A percentile compares a stretch with the other conserved stretches of the same genome.
Conservation (phyloP, 371 early-diverging fungal genomes). For the Circinella umbellata region DNA sequence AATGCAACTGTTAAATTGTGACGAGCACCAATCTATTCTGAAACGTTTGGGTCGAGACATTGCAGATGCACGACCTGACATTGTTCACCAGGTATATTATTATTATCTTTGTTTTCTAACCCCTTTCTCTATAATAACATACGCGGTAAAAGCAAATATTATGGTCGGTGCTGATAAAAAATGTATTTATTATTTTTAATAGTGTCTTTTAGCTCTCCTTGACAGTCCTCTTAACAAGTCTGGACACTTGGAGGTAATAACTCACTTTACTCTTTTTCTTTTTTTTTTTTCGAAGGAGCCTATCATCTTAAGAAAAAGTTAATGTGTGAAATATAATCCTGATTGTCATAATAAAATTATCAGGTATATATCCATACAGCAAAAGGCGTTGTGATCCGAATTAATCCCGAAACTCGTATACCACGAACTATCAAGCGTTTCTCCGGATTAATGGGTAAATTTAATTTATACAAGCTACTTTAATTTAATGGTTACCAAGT, state of each 20-base stretch:
- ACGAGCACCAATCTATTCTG: conserved; percentile 93
- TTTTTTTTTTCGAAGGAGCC: no score
- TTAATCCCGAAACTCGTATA: conserved; percentile 96
- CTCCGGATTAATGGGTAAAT: conserved; percentile 89
- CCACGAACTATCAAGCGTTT: conserved; percentile 98
- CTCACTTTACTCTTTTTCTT: background rate
- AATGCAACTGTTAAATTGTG: conserved; percentile 94
- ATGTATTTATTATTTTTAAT: background rate
- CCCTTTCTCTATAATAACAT: no score
- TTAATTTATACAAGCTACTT: no score
- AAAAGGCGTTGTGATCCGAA: conserved; percentile 94
- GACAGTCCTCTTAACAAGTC: conserved; percentile 99
- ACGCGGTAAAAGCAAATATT: no score
- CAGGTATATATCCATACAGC: conserved; percentile 93
- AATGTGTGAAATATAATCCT: no score
- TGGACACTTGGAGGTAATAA: conserved; percentile 80
- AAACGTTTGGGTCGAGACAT: conserved; percentile 84
- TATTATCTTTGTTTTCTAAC: no score
- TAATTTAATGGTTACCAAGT: no score
- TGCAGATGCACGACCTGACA: conserved; percentile 93
- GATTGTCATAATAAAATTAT: no score
- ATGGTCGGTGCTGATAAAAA: no score
- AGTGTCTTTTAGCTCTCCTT: conserved; percentile 95
- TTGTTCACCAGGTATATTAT: conserved; percentile 87
- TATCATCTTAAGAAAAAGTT: no score